Evolutionary conservation across 371 early-diverging fungal species (phyloP), one percentile per base, ranked within the genome.

Genomic region (Saksenaea oblongispora): DNA sequence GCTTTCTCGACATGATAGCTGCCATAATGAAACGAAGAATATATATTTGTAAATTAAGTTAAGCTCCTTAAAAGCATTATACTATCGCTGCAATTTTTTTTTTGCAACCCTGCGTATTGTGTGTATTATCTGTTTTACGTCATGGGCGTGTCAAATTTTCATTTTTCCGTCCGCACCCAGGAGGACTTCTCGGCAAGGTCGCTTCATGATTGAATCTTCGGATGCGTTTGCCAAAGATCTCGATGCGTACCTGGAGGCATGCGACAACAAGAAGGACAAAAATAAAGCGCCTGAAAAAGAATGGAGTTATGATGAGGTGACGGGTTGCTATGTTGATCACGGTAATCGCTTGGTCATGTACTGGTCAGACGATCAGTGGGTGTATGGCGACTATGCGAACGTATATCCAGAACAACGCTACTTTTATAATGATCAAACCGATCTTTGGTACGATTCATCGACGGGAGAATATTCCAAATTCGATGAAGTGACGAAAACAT

Each of bases 371-470:
- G 37, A 51, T 1, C 24, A 26, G 3, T 72, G 72, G 72, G 35
- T 62, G 10, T 42, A 58, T 27, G 65, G 69, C 5, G 72, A 72
- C 39, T 72, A 72, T 31, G 36, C 11, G 13, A 54, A 11, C n/a
- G 24, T 36, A 4, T 34, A 36, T 13, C 26, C 56, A 9, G 41
- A 55, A 11, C 54, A 62, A 13, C 71, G 70, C 3, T 78, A 78
- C 34, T 37, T 73, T 5, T 78, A 68, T 51, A 71, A 79, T 42
- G 41, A 66, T 15, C 53, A 70, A 13, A 65, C 63, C 3, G 71
- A 74, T 59, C 34, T 71, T 14, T 79, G 76, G 74, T 69, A 72
- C 35, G 76, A 79, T 18, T 66, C 68, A 5, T 17, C 61, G 3
- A 70, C 73, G 2, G 55, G 68, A 0, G 60, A 69, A 17, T 75